Evolutionary conservation across 257 asterid species (phyloP), one percentile per base, ranked within the genome.

Genomic region (Marsdenia floribunda): DNA sequence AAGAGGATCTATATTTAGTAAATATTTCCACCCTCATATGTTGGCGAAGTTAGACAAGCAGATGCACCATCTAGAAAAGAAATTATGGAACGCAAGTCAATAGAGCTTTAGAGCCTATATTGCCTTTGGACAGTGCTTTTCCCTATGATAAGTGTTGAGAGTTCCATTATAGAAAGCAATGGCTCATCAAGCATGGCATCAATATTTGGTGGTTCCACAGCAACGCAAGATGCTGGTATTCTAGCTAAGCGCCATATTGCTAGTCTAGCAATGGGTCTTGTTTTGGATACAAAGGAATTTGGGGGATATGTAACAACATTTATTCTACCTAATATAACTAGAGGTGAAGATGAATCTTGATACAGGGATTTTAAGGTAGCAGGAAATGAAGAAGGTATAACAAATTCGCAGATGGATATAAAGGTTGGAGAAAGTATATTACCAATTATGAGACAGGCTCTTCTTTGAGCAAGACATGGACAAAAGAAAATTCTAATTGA

Each of bases 351-450:
- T 89, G 97, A 97, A 75, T 94, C 97, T 46, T 97, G 99, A 81
- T 97, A 94, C 86, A 94, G 92, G 99, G 99, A 94, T 85, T 94
- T 94, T 82, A 94, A 94, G 99, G 93, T 94, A 85, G 98, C 97
- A 78, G 98, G 98, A 85, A 92, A 84, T 82, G 89, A 87, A 68
- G 92, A 86, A 78, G 97, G 97, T 71, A 80, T 94, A 77, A 94
- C 98, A 70, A 97, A 97, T 78, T 94, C 92, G 81, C 99, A 94
- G 85, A 90, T 94, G 96, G 99, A 94, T 82, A 89, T 92, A 81
- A 94, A 93, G 98, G 97, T 94, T 37, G 90, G 85, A 67, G 99
- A 97, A 75, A 89, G 92, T 75, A 88, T 97, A 57, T 85, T 94
- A 85, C 92, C 95, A 71, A 86, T 94, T 81, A 94, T 94, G 97